Percentiles rank a stretch among this genome's conserved stretches.
phyloP scores from a whole-genome alignment of 2,329 filamentous ascomycete genomes.

The Reticulascus tulasneorum region DNA sequence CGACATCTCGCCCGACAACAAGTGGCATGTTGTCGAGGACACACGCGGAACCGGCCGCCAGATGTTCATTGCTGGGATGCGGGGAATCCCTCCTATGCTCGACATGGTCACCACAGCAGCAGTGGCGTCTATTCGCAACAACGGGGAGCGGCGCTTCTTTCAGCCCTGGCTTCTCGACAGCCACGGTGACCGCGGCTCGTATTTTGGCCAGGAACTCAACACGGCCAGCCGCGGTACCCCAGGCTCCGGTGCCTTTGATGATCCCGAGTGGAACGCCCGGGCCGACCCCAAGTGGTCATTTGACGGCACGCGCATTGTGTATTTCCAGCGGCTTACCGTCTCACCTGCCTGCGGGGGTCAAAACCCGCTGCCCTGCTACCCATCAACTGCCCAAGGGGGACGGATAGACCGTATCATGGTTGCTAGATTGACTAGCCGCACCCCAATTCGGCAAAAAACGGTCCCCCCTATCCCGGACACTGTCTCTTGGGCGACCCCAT shows the following conservation, averaged over 20 bases:
- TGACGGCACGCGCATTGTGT: constrained; percentile 36
- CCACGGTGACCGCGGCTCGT: constrained; percentile 34
- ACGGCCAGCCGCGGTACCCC: constrained; percentile 20
- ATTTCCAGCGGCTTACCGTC: constrained; percentile 29
- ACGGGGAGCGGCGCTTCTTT: constrained; percentile 36
- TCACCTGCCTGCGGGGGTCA: constrained; percentile 34
- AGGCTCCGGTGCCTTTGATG: constrained; percentile 27
- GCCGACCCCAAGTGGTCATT: constrained; percentile 35
- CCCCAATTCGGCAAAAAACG: constrained; percentile 20
- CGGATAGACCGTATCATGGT: constrained; percentile 34
- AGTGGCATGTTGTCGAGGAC: constrained; percentile 34
- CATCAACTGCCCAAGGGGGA: constrained; percentile 30
- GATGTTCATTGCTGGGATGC: constrained; percentile 31
- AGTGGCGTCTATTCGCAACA: constrained; percentile 35
- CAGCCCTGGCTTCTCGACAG: constrained; percentile 35
- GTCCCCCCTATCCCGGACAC: not conserved
- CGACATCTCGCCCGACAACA: constrained; percentile 31
- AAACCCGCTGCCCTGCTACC: constrained; percentile 34
- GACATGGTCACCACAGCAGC: constrained; percentile 25
- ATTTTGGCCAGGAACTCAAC: constrained; percentile 37
- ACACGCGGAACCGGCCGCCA: constrained; percentile 31
- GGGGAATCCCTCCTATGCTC: constrained; percentile 31
- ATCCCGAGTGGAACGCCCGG: constrained; percentile 38
- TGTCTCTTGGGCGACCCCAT: constrained; percentile 5
- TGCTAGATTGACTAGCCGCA: constrained; percentile 27